phyloP scores from a whole-genome alignment of 192 early-diverging fungal genomes.

The Coemansia sp. region DNA sequence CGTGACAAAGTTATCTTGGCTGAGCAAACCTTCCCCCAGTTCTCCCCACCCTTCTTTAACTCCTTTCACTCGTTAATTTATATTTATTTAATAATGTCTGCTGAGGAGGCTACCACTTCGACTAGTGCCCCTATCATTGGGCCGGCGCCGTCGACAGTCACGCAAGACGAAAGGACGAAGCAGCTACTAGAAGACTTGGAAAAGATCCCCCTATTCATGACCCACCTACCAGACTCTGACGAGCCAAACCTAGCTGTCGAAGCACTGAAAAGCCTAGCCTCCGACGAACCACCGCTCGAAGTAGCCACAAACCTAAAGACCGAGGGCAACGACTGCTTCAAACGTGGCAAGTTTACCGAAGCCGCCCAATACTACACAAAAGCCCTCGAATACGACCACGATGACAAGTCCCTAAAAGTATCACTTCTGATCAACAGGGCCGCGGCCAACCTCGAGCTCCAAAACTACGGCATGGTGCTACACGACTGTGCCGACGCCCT shows the following conservation, averaged over 20 bases:
- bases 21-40: too few species aligned
- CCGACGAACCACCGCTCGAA: conserved; percentile 92
- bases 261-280: conserved; percentile 83
- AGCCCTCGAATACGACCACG: conserved; percentile 73
- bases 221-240: conserved; percentile 63
- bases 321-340: conserved; percentile 94
- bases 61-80: not conserved
- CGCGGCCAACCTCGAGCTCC: conserved; percentile 84
- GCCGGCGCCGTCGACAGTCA: conserved; percentile 24
- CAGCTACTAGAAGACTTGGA: conserved; percentile 65
- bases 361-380: conserved; percentile 89
- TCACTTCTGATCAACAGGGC: conserved; percentile 86
- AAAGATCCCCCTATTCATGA: conserved; percentile 97
- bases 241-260: conserved; percentile 72
- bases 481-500: conserved; percentile 89
- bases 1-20: not conserved
- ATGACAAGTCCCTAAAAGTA: conserved; percentile 77
- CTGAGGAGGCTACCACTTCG: not conserved
- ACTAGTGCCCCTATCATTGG: conserved; percentile 14
- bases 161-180: conserved; percentile 25
- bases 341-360: conserved; percentile 73
- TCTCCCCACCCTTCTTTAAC: not conserved
- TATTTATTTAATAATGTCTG: not conserved
- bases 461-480: conserved; percentile 85
- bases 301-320: conserved; percentile 92